Evolutionary conservation across 1,139 yeast genomes (phyloP), one percentile per base, ranked within the genome.

Genomic region (Geotrichum citri-aurantii): DNA sequence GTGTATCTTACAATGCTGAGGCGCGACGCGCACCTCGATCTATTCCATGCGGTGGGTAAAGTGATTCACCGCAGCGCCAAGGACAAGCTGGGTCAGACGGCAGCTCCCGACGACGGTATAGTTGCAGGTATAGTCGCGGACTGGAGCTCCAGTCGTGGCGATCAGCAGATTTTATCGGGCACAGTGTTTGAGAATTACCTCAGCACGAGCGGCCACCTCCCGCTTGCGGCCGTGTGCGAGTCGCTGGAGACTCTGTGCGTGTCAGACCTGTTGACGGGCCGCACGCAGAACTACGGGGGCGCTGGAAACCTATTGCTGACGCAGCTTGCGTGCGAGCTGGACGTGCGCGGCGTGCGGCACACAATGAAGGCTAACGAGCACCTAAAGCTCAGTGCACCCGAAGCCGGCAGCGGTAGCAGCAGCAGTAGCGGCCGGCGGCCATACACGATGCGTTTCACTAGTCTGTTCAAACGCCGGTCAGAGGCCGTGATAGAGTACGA

Each of bases 31-130:
- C 65, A 65, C 23, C 55, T 74, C n/a, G 72, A 66, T 11, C 56
- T 75, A 11, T 77, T 76, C 62, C 77, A 75, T 58, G 77, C 79
- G 1, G 63, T 76, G 14, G 79, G 77, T 17, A 69, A 75, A 52
- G 69, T 76, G 1, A 65, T 77, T 0, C 68, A 73, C 62, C 72
- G 73, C 4, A 65, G 66, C 44, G 62, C 63, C 50, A 64, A 65
- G 55, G 65, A 66, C 54, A 62, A 61, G 33, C 37, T 50, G 19
- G 65, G 66, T 3, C 23, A 33, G 3, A 62, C 59, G 2, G 59
- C 57, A 1, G 54, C 52, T 10, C 54, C 61, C 21, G 66, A 62
- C 33, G 64, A 63, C 26, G 55, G 56, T 1, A 64, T 63, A 2
- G 66, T 70, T 1, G 62, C 64, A 4, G 65, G 64, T 2, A 67